Conservation (phyloP, 331 rosid genomes). For the Acacia concinna region DNA sequence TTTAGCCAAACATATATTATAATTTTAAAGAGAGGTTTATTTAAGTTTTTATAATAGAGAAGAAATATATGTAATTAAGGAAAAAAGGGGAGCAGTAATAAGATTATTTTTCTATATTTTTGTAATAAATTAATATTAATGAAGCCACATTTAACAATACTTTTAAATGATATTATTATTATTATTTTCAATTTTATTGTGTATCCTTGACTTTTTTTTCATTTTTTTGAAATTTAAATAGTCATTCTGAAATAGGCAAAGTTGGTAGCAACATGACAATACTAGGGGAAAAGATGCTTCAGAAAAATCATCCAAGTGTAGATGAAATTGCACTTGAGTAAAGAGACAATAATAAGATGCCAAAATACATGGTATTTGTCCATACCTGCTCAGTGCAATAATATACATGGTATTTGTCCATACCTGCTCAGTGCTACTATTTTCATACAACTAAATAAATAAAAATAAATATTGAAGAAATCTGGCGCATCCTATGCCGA, state of each 20-base stretch:
- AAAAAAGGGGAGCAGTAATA: too few species aligned
- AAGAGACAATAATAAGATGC: neutral
- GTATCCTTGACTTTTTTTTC: neutral
- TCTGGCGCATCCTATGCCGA: too few species aligned
- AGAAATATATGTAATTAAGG: too few species aligned
- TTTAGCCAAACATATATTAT: too few species aligned
- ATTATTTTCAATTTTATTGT: neutral
- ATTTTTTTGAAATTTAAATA: neutral
- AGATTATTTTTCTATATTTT: too few species aligned
- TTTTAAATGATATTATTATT: neutral
- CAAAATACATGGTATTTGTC: neutral
- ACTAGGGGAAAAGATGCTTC: neutral
- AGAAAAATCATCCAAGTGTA: neutral
- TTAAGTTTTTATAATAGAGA: too few species aligned
- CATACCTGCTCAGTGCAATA: too few species aligned
- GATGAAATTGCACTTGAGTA: neutral
- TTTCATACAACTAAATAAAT: too few species aligned
- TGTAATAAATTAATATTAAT: neutral
- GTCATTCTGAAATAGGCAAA: neutral
- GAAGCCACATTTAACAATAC: neutral
- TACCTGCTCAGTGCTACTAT: too few species aligned
- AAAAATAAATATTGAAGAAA: too few species aligned
- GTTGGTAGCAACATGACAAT: neutral
- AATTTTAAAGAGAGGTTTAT: too few species aligned
- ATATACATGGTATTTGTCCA: too few species aligned